A percentile compares a stretch with the other conserved stretches of the same genome.
Evolutionary conservation across 208 protist species (phyloP).

Genomic region (Angomonas ambiguus): DNA sequence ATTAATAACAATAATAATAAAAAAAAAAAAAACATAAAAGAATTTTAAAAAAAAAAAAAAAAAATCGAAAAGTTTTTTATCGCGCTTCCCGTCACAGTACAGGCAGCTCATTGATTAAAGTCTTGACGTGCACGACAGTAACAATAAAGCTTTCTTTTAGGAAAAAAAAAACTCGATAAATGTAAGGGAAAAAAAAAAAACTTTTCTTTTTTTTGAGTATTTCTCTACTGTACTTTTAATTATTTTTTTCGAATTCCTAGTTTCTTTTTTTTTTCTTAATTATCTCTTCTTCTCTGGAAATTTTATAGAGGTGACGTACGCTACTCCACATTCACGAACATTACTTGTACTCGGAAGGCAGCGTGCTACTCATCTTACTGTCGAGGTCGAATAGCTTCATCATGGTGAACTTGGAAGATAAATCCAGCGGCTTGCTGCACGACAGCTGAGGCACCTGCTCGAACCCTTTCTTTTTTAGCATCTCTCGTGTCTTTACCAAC

Average conservation of each 20-base stretch:
- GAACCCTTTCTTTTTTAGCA: conserved; percentile 49
- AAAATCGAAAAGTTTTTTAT: conserved; percentile 2
- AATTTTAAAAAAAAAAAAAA: conserved; percentile 17
- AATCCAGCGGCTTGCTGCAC: conserved; percentile 56
- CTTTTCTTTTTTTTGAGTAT: not conserved
- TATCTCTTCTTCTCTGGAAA: conserved; percentile 40
- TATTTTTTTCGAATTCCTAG: not conserved
- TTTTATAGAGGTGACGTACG: conserved; percentile 64
- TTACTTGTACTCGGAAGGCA: conserved; percentile 9
- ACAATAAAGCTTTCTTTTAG: not conserved
- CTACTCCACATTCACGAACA: too few relatives aligned
- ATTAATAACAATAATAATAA: not conserved
- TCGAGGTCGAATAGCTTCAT: conserved; percentile 30
- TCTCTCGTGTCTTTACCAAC: conserved; percentile 54
- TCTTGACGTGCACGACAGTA: not conserved
- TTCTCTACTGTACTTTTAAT: not conserved
- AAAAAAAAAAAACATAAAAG: not conserved
- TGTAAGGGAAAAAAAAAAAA: conserved; percentile 8
- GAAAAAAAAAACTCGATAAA: conserved; percentile 7
- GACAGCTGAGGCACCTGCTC: conserved; percentile 71
- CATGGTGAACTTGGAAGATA: conserved; percentile 45
- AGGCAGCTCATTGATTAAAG: not conserved
- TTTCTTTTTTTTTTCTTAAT: conserved; percentile 13
- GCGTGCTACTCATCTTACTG: conserved; percentile 19
- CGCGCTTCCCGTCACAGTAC: not conserved